Percentiles rank a stretch among this genome's conserved stretches.
phyloP scores from a whole-genome alignment of 371 early-diverging fungal species.

The Mortierella sp. region DNA sequence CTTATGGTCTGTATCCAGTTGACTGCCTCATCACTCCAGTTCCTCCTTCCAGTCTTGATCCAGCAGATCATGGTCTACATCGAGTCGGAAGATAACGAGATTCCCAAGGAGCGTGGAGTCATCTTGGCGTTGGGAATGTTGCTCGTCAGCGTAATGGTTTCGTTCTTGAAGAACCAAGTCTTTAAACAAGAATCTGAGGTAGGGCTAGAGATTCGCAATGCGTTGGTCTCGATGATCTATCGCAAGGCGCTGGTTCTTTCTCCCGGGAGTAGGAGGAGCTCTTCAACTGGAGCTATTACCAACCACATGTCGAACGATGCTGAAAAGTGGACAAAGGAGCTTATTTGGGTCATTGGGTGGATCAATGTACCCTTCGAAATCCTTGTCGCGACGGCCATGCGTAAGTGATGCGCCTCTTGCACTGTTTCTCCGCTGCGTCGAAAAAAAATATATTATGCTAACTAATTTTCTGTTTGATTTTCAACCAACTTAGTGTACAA shows the following conservation, averaged over 20 bases:
- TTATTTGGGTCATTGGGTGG: constrained; percentile 24
- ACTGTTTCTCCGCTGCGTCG: too few relatives aligned
- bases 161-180: constrained; percentile 22
- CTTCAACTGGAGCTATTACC: constrained; percentile 84
- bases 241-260: constrained; percentile 87
- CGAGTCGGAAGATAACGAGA: constrained; percentile 8
- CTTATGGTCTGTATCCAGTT: not conserved
- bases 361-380: constrained; percentile 25
- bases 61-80: constrained; percentile 20
- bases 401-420: not conserved
- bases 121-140: not conserved
- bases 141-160: constrained; percentile 18
- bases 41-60: constrained; percentile 12
- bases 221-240: constrained; percentile 88
- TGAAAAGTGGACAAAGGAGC: constrained; percentile 26
- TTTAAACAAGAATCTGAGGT: constrained; percentile 14
- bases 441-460: not conserved
- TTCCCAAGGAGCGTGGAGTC: not conserved
- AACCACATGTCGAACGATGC: constrained; percentile 80
- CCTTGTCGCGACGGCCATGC: not conserved
- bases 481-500: not conserved
- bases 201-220: constrained; percentile 71
- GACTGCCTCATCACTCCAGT: not conserved
- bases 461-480: not conserved
- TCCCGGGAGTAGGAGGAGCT: constrained; percentile 81